Base-by-base conservation (phyloP, 768 basidiomycete species). In the Agaricus blazei region DNA sequence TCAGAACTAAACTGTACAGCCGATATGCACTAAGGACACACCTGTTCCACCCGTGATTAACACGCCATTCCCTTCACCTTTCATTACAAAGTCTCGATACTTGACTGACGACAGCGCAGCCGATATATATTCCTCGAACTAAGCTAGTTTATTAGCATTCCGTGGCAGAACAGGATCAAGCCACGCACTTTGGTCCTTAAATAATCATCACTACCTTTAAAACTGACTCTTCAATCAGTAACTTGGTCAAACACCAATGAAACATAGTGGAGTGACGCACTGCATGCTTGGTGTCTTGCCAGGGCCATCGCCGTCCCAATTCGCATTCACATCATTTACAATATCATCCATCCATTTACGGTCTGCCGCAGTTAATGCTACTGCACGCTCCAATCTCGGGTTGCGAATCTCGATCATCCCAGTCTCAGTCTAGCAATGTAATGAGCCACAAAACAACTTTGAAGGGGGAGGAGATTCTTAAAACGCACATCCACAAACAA, bases 331-430 rank as follows among this genome's bases (percentile, higher is more conserved):
- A 58, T 93, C 91, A 51, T 78, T 82, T 40, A 95, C 81, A 54
- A 96, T 84, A 61, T 96, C 93, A 64, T 98, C 95, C 81, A 98
- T 92, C 97, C 97, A 99, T 68, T 91, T 95, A 56, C 96, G 76
- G 68, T 98, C 97, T 0, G 95, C 93, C 0, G 97, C 76, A 2
- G 96, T 98, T 60, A 99, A 72, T 4, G 81, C 83, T 23, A 87
- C 82, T 34, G 86, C 74, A 28, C 88, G 79, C 61, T 96, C 94
- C 5, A 97, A 65, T 64, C 79, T 84, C 3, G 85, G 81, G 67
- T 98, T 87, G 40, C 87, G 78, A 72, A 97, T 94, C 62, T 98
- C 95, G 56, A 98, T 82, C 2, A 77, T 72, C 4, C 87, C 90
- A 0, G 85, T 88, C 65, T 98, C 97, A 34, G 90, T 86, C 93